These are phyloP conservation scores for Coffea humblotiana DNA, from an alignment of 305 asterid genomes.

Conservation along the genomic window DNA sequence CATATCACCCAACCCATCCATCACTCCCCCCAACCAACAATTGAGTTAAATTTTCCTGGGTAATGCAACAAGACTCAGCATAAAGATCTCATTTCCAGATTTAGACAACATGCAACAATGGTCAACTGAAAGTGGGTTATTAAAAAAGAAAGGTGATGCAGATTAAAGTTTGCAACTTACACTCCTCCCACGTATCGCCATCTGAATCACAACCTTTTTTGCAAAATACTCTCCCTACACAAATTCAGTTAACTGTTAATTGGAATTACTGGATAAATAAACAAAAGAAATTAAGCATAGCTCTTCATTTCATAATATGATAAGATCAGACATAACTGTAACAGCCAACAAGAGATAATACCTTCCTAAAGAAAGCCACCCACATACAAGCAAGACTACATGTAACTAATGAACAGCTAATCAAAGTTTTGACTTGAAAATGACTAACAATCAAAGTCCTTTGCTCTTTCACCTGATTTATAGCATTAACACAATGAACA, in stretches of 20 bases:
- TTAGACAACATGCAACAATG: not conserved
- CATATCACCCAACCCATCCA: no score
- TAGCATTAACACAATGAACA: not conserved
- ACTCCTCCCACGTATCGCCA: conserved; percentile 83
- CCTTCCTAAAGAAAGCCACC: not conserved
- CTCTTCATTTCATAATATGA: not conserved
- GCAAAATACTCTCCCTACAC: conserved; percentile 87
- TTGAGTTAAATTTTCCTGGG: not conserved
- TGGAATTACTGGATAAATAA: conserved; percentile 3
- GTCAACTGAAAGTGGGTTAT: not conserved
- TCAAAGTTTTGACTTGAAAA: no score
- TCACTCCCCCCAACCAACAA: no score
- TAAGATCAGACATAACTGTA: not conserved
- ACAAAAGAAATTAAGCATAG: not conserved
- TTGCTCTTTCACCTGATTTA: not conserved
- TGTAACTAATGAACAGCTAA: not conserved
- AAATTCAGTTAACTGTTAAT: conserved; percentile 18
- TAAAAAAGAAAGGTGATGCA: conserved; percentile 10
- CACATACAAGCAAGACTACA: not conserved
- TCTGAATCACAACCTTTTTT: conserved; percentile 84
- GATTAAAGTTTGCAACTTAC: conserved; percentile 42
- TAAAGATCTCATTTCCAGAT: not conserved
- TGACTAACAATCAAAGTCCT: not conserved
- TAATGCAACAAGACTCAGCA: not conserved
- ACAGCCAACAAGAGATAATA: not conserved